Evolutionary conservation across 164 flowering plant genomes (phyloP), one percentile per base, ranked within the genome.

Genomic region (Platanus orientalis): DNA sequence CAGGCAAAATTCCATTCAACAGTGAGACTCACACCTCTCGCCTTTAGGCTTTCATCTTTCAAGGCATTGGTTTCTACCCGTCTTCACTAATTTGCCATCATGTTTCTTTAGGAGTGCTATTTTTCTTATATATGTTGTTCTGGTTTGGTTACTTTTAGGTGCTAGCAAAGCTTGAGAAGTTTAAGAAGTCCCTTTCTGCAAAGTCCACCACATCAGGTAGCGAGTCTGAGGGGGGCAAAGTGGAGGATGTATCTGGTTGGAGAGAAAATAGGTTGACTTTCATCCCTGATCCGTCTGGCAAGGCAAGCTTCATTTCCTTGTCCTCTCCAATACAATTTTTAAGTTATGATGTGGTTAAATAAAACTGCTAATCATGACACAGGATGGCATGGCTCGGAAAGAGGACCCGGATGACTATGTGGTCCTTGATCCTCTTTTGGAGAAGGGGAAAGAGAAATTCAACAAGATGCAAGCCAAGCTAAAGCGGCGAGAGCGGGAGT

Each of bases 361-460:
- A 14, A 29, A 51, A 51, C n/a, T 34, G 48, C 45, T 32, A 51
- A 49, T 44, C 19, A 42, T 53, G 11, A 57, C 12, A 42, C 90
- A 94, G 98, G 87, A 84, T 70, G 74, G 71, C 54, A 94, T 94
- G 99, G 69, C 90, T 44, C 88, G 99, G 24, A 89, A 70, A 6
- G 82, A 89, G 7, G 88, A 88, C 53, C 84, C 85, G 0, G 76
- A 91, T 63, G 89, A 83, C 55, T 91, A 91, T 70, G 87, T 77
- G 47, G 92, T 94, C 52, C 79, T 73, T 23, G 99, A 94, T 75
- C 99, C 99, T 63, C 95, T 94, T 67, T 59, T 94, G 66, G 96
- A 89, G 81, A 88, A 91, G 71, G 99, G 99, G 28, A 94, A 91
- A 76, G 89, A 94, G 75, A 94, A 94, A 69, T 91, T 94, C 81